Base-by-base conservation (phyloP, 768 basidiomycete genomes). In the Tulasnella sp. region DNA sequence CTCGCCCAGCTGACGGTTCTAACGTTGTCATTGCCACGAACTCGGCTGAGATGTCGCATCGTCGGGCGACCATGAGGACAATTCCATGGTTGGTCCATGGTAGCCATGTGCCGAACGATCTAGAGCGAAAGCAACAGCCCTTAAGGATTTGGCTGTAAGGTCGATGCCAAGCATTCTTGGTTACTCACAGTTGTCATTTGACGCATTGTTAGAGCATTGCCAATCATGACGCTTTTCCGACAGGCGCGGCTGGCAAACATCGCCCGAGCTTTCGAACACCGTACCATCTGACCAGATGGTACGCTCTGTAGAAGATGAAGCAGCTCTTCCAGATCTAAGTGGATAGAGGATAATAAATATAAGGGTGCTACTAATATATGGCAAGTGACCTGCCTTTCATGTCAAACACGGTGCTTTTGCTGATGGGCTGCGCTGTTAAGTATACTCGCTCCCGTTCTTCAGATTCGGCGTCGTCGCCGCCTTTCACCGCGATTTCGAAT, bases 231-330 rank as follows among this genome's bases (percentile, higher is more conserved):
- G 70, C 92, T 97, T 73, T 88, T 92, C 63, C 94, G 70, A 71
- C 96, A 99, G 0, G 96, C 96, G 34, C 93, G 80, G 79, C 84
- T 88, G 0, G 96, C 96, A 67, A 99, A 97, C 93, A 99, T 97
- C 3, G 83, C 77, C 15, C 92, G 79, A 15, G 88, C 91, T 70
- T 98, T 98, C 15, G 86, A 85, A 67, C 92, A 96, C 21, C 96
- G 78, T 0, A 96, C 88, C 80, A 91, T 87, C 65, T 84, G 81
- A 1, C 89, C 87, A 0, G 75, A 70, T 0, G 91, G 84, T 7
- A 78, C 75, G 66, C 93, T 87, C 38, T 80, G 81, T 72, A 99
- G 76, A 12, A 94, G 73, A 64, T 93, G 82, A 22, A 99, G 78
- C 8, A 99, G 76, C 66, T 98, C 96, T 70, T 94, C 93, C 17